Conservation (phyloP, 176 grass and related monocot species). For the Musa itinerans region DNA sequence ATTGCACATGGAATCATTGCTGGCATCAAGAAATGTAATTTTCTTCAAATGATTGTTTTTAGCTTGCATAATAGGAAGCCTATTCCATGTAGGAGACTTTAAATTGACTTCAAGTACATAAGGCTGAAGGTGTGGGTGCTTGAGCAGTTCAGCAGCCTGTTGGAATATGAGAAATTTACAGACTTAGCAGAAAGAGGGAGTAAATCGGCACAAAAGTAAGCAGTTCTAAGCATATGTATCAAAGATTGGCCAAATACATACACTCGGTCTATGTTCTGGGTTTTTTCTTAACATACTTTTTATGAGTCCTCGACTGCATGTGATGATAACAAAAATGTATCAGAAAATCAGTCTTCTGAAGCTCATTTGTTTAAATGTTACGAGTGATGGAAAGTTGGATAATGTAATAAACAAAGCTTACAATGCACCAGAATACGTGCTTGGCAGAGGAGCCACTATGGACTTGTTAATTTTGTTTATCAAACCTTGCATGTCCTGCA, state of each 20-base stretch:
- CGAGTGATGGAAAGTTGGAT: background rate
- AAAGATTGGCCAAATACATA: background rate
- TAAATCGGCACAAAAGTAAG: background rate
- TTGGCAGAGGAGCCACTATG: slow-evolving; percentile 85
- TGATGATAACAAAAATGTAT: background rate
- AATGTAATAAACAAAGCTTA: slow-evolving; percentile 32
- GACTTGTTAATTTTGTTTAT: slow-evolving; percentile 99
- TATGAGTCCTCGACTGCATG: slow-evolving; percentile 7
- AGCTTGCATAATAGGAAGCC: slow-evolving; percentile 32
- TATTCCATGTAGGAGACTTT: background rate
- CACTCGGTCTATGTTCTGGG: slow-evolving; percentile 15
- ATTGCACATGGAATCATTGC: slow-evolving; percentile 40
- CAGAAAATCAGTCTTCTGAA: background rate
- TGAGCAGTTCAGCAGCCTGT: slow-evolving; percentile 16
- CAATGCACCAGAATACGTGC: slow-evolving; percentile 84
- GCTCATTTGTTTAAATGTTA: background rate
- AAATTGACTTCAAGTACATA: slow-evolving; percentile 11
- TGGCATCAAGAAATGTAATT: slow-evolving; percentile 50
- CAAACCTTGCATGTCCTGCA: slow-evolving; percentile 92
- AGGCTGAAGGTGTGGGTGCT: slow-evolving; percentile 9
- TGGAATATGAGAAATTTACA: background rate
- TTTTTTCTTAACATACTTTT: slow-evolving; percentile 12
- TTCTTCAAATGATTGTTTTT: slow-evolving; percentile 59
- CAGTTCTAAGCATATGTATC: background rate
- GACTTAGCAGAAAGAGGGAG: background rate